Evolutionary conservation across 495 filamentous ascomycete genomes (phyloP), one percentile per base, ranked within the genome.

Genomic region (Trichoderma reesei): DNA sequence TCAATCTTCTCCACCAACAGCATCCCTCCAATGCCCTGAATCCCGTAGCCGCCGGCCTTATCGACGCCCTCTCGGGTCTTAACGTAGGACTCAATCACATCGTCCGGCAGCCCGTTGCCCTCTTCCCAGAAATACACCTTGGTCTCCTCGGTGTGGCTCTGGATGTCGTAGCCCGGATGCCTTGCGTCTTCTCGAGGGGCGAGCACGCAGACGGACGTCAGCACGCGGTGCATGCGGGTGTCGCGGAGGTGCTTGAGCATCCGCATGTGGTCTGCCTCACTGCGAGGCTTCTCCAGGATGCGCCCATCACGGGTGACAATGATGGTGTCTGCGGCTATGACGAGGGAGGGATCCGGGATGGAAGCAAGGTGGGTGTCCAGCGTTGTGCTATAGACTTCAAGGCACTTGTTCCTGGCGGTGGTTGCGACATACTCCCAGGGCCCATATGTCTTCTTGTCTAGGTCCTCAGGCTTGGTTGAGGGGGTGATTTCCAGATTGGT

Each of bases 41-140:
- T 79, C 10, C 91, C 95, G 76, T 98, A 98, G 0, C 94, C 95
- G 1, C 94, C 94, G 0, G 94, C 95, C 80, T 98, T 98, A 75
- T 98, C 94, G 33, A 81, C 91, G 1, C 95, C 94, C 78, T 98
- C 95, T 48, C 95, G 80, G 41, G 93, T 98, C 65, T 79, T 79
- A 64, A 98, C 92, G 79, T 98, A 98, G 34, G 86, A 83, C 72
- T 89, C 73, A 38, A 98, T 85, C 5, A 80, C 79, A 48, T 79
- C 76, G 54, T 81, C 79, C 1, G 77, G 72, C 75, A 96, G 70
- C 33, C 96, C 92, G 74, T 97, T 91, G 64, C 84, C 85, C 36
- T 88, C 86, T 54, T 79, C 80, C 60, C 75, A 77, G 76, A 98
- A 98, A 68, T 77, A 78, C 18, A 98, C 94, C 60, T 77, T 76